These are phyloP conservation scores for Pythium utonaiense DNA, from an alignment of 352 stramenopile genomes.

Conservation along the genomic window DNA sequence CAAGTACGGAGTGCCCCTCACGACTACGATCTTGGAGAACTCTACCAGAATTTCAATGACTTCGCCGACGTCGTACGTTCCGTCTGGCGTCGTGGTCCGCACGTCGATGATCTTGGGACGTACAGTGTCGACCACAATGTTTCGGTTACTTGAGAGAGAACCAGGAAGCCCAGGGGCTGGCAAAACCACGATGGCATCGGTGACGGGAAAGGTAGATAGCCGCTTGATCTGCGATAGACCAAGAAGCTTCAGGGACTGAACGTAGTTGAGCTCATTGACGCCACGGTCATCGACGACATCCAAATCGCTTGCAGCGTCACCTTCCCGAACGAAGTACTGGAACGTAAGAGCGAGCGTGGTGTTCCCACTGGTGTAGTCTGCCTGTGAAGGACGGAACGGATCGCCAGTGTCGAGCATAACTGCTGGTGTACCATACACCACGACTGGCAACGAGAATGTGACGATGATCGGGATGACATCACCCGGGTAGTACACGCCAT, in stretches of 20 bases:
- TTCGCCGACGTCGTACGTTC: constrained; percentile 65
- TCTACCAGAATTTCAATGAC: constrained; percentile 43
- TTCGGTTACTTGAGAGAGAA: constrained; percentile 41
- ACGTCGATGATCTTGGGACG: constrained; percentile 43
- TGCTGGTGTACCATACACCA: constrained; percentile 47
- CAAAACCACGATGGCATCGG: constrained; percentile 34
- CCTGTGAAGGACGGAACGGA: constrained; percentile 14
- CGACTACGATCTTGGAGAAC: constrained; percentile 54
- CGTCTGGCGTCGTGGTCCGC: constrained; percentile 32
- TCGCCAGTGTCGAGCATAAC: constrained; percentile 34
- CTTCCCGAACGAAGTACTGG: constrained; percentile 37
- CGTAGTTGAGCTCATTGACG: constrained; percentile 40
- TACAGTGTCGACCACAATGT: constrained; percentile 45
- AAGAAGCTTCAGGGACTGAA: constrained; percentile 35
- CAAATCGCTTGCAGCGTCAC: constrained; percentile 34
- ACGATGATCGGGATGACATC: constrained; percentile 53
- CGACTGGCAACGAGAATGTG: constrained; percentile 58
- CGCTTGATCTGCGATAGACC: constrained; percentile 44
- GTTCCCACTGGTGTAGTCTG: constrained; percentile 35
- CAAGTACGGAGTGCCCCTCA: constrained; percentile 33
- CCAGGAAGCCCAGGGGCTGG: constrained; percentile 41
- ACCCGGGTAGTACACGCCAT: constrained; percentile 56
- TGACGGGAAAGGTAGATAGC: constrained; percentile 39
- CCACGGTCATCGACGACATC: constrained; percentile 54
- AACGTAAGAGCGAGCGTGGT: constrained; percentile 44